Base-by-base conservation (phyloP, 192 early-diverging fungal genomes). In the Entomortierella lignicola region DNA sequence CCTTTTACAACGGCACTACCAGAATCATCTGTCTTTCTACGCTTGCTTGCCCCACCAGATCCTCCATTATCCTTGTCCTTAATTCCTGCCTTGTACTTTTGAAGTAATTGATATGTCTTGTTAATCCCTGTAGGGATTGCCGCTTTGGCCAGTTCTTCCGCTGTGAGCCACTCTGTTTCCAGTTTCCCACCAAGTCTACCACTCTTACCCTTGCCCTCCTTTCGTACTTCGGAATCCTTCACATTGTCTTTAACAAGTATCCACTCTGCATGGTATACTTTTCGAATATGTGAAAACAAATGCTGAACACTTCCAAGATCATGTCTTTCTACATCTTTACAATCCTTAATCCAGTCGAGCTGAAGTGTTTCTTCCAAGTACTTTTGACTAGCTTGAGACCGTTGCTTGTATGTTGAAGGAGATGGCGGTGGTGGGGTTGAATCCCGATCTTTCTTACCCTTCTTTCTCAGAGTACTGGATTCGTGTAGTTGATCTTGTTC, bases 221-320 rank as follows among this genome's bases (percentile, higher is more conserved):
- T 48, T 17, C 4, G 34, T 13, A 18, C 21, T 23, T 15, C 52
- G 26, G 31, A 18, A 11, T 59, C 64, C 23, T 53, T 25, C 2
- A 17, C 43, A 23, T 30, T n/a, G 12, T 72, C 63, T 1, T 66
- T 29, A 3, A 77, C 47, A n/a, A 72, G 31, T 8, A 87, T 64
- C 72, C 81, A 82, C 30, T 87, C 84, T 23, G 77, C 77, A 39
- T 87, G 83, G 25, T 86, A 87, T 3, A 82, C 77, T 59, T 85
- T 86, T 17, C 84, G 82, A 29, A 93, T 91, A 71, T 93, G 92
- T 5, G 91, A 91, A 63, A 93, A 93, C 31, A 91, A 48, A 69
- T 93, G 92, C 13, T 86, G 75, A 3, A 85, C 81, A 56, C 71
- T 69, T 7, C 88, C 89, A 2, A 89, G 69, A 63, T 91, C 85